Percentiles rank a stretch among this genome's conserved stretches.
Conservation (phyloP, 495 filamentous ascomycete genomes). For the Penicillium roqueforti region DNA sequence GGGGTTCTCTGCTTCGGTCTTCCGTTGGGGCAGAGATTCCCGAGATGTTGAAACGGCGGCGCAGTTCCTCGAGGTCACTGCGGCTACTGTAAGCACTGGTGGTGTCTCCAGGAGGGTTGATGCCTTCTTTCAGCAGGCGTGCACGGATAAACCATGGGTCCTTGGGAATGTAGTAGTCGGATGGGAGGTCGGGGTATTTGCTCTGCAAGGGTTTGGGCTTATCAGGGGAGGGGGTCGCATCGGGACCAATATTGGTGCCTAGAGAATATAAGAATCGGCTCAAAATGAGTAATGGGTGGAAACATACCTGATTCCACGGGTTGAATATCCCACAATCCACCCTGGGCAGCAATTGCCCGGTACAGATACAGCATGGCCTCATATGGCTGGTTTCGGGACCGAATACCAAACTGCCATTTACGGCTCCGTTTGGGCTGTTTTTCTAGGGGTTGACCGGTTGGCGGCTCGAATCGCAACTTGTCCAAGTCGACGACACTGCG, state of each 20-base stretch:
- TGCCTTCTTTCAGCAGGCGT: slow-evolving; percentile 75
- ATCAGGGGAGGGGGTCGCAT: slow-evolving; percentile 22
- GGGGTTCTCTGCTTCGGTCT: slow-evolving; percentile 27
- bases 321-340: slow-evolving; percentile 72
- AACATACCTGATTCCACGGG: slow-evolving; percentile 39
- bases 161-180: slow-evolving; percentile 73
- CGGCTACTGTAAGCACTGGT: slow-evolving; percentile 54
- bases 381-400: slow-evolving; percentile 85
- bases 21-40: slow-evolving; percentile 37
- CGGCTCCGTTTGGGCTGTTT: slow-evolving; percentile 62
- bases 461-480: slow-evolving; percentile 57
- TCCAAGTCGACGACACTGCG: slow-evolving; percentile 55
- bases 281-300: neutral
- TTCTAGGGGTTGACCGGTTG: slow-evolving; percentile 60
- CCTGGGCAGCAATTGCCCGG: slow-evolving; percentile 79
- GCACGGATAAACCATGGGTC: slow-evolving; percentile 96
- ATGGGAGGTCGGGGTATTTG: slow-evolving; percentile 45
- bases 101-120: slow-evolving; percentile 47
- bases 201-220: slow-evolving; percentile 39
- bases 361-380: slow-evolving; percentile 94
- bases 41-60: slow-evolving; percentile 45
- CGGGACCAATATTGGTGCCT: slow-evolving; percentile 29
- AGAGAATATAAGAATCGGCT: slow-evolving; percentile 5
- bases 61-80: slow-evolving; percentile 52
- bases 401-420: slow-evolving; percentile 97